Evolutionary conservation across 257 asterid species (phyloP).

Genomic region (Knoxia roxburghii): DNA sequence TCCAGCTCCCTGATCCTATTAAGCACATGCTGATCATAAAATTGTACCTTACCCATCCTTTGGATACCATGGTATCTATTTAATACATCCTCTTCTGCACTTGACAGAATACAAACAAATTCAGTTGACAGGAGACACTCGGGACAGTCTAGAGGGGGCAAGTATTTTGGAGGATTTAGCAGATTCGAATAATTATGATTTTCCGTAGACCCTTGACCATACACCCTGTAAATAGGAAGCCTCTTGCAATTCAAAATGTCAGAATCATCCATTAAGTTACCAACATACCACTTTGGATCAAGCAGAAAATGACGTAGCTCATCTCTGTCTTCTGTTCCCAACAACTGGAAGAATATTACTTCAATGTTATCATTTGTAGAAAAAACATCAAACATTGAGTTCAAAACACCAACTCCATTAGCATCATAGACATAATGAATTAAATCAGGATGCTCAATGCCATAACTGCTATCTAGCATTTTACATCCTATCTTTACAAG

Average conservation of each 20-base stretch:
- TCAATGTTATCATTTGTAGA: constrained; percentile 52
- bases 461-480: constrained; percentile 52
- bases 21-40: constrained; percentile 57
- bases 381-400: constrained; percentile 61
- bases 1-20: constrained; percentile 48
- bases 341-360: constrained; percentile 50
- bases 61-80: constrained; percentile 61
- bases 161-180: constrained; percentile 64
- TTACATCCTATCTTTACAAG: constrained; percentile 82
- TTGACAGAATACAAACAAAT: constrained; percentile 50
- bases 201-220: constrained; percentile 50
- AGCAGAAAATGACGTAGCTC: constrained; percentile 75
- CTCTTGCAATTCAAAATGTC: constrained; percentile 82
- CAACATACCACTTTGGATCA: constrained; percentile 77
- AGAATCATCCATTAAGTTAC: constrained; percentile 62
- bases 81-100: constrained; percentile 73
- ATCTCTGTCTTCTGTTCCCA: constrained; percentile 77
- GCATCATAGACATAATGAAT: constrained; percentile 54
- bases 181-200: constrained; percentile 64
- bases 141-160: constrained; percentile 71
- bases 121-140: constrained; percentile 56
- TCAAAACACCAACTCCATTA: constrained; percentile 69
- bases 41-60: constrained; percentile 73
- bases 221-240: constrained; percentile 74
- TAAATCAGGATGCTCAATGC: constrained; percentile 67